Evolutionary conservation across 2,329 filamentous ascomycete species (phyloP), one percentile per base, ranked within the genome.

Genomic region (Fusarium redolens): DNA sequence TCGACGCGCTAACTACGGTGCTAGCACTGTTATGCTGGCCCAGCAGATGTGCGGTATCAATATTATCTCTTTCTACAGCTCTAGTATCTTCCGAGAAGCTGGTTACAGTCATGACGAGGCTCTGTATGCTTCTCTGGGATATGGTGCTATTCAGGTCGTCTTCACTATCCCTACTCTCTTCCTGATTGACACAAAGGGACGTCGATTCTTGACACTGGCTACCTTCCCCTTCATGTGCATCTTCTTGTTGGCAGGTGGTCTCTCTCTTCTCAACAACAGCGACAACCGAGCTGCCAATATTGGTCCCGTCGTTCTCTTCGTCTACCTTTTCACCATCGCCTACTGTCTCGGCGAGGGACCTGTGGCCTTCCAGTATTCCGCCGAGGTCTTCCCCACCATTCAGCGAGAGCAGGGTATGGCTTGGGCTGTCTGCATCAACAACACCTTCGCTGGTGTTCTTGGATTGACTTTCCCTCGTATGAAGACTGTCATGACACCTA

Each of bases 21-120:
- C 93, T 2, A 92, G 91, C 75, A 91, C 90, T 5, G 93, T 96
- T 77, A 97, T 97, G 93, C 89, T 92, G 79, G 90, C 90, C 5
- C 91, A 93, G 81, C 91, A 92, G 81, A 90, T 92, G 86, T 92
- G 90, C 75, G 87, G 80, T 30, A 82, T 92, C 81, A 93, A 93
- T 79, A 92, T 71, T 0, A 71, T 71, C 18, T 71, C 69, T 4
- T 71, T 71, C 31, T 71, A 71, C 38, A 71, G 68, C 1, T 71
- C 69, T 0, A 71, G 58, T 7, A 71, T 71, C 54, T 71, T 71
- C 35, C 15, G 44, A 8, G 25, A 57, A 4, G 57, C 56, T 3
- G 68, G 44, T 0, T 71, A 68, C 13, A 41, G 13, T 1, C 47
- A 71, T 1, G 58, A 71, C 0, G 33, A 68, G 18, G 69, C 69